phyloP scores from a whole-genome alignment of 1,139 yeast species.

The Lodderomyces orthopsilosis region DNA sequence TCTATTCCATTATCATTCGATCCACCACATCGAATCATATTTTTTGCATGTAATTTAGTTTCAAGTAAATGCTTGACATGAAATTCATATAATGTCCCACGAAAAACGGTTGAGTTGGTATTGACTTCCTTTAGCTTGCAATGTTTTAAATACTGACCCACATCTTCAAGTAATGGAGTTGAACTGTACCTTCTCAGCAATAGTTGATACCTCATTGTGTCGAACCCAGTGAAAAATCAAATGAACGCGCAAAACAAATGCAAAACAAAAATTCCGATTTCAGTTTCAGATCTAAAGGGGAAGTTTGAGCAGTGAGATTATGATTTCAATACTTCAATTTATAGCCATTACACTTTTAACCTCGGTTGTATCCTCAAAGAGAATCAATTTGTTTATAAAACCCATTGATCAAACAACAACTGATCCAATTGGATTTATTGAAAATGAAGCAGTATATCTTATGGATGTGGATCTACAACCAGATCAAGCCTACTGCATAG shows the following conservation, averaged over 20 bases:
- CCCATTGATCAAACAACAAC: slow-evolving; percentile 11
- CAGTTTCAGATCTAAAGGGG: background rate
- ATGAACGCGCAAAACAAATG: background rate
- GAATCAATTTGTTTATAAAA: slow-evolving; percentile 14
- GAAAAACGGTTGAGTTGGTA: slow-evolving; percentile 47
- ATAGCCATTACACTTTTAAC: background rate
- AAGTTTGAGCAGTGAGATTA: background rate
- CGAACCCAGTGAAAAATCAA: no score
- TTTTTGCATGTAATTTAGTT: slow-evolving; percentile 39
- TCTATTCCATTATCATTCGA: slow-evolving; percentile 75
- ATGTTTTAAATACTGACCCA: slow-evolving; percentile 28
- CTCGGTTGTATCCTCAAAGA: slow-evolving; percentile 7
- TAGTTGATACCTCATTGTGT: background rate
- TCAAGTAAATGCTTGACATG: slow-evolving; percentile 48
- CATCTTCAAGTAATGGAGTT: slow-evolving; percentile 17
- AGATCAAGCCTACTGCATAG: slow-evolving; percentile 25
- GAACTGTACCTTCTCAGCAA: slow-evolving; percentile 6
- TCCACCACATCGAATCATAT: slow-evolving; percentile 53
- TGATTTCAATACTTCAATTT: slow-evolving; percentile 5
- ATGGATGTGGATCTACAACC: slow-evolving; percentile 7
- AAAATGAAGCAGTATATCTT: slow-evolving; percentile 11
- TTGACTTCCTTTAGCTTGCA: slow-evolving; percentile 24
- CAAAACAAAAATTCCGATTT: background rate
- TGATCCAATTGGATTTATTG: slow-evolving; percentile 17
- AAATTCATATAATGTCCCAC: slow-evolving; percentile 71